phyloP scores from a whole-genome alignment of 2,329 filamentous ascomycete genomes.

The Xylogone sp. region DNA sequence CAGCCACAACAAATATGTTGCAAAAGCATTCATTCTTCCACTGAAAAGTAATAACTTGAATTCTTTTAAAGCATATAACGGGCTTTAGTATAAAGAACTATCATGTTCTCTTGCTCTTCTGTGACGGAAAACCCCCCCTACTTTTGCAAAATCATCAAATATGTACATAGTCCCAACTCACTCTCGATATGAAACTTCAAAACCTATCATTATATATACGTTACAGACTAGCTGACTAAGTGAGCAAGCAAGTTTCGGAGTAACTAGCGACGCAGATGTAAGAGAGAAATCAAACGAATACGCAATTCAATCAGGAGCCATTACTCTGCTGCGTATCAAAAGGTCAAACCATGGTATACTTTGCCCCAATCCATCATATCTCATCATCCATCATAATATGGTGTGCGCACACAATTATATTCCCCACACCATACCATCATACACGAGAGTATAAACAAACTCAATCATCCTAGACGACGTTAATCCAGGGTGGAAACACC shows the following conservation, averaged over 20 bases:
- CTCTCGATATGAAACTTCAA: no score
- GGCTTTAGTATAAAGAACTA: background rate
- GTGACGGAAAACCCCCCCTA: no score
- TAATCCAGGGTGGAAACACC: background rate
- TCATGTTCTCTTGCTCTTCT: no score
- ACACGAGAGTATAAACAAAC: background rate
- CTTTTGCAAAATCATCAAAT: no score
- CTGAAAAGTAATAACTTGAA: background rate
- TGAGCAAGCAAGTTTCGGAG: no score
- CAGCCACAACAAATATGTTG: background rate
- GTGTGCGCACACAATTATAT: background rate
- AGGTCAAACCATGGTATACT: background rate
- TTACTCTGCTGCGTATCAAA: background rate
- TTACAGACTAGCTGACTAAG: no score
- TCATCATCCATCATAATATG: background rate
- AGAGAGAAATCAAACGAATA: no score
- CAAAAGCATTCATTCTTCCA: slow-evolving; percentile 2
- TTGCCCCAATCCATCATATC: background rate
- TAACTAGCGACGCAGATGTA: no score
- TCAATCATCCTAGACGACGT: background rate
- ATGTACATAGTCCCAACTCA: no score
- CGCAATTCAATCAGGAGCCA: no score
- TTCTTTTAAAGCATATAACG: slow-evolving; percentile 6
- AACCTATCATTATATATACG: no score
- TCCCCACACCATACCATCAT: background rate